Conservation (phyloP, 2,329 filamentous ascomycete species). For the Fusarium sp. region DNA sequence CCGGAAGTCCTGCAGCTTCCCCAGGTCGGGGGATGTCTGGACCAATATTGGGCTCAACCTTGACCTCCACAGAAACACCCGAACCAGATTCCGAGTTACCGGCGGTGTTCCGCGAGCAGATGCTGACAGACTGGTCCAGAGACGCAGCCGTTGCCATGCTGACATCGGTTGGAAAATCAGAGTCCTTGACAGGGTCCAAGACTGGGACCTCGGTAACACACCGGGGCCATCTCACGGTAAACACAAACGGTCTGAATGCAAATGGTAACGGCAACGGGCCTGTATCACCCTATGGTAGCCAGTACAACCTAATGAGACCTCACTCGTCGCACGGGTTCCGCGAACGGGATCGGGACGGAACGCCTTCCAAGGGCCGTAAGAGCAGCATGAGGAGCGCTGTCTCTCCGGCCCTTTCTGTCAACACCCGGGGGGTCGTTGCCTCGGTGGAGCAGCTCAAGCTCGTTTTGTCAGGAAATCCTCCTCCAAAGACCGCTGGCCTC, state of each 20-base stretch:
- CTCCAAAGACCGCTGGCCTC: constrained; percentile 57
- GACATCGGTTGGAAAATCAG: constrained; percentile 78
- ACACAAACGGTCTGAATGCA: constrained; percentile 59
- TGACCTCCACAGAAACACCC: constrained; percentile 57
- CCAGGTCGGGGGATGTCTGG: constrained; percentile 76
- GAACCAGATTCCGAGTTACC: constrained; percentile 73
- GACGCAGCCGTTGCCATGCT: constrained; percentile 80
- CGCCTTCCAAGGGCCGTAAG: constrained; percentile 64
- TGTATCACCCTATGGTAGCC: constrained; percentile 65
- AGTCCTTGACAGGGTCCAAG: constrained; percentile 83
- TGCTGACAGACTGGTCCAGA: constrained; percentile 85
- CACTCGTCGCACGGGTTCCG: constrained; percentile 61
- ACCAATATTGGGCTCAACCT: constrained; percentile 70
- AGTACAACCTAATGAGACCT: constrained; percentile 65
- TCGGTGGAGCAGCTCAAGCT: constrained; percentile 77
- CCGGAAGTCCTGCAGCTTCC: constrained; percentile 79
- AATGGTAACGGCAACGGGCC: constrained; percentile 56
- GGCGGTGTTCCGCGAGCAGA: constrained; percentile 77
- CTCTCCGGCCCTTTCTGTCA: constrained; percentile 62
- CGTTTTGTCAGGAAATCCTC: constrained; percentile 68
- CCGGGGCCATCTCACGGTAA: constrained; percentile 72
- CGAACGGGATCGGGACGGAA: constrained; percentile 51
- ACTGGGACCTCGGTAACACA: constrained; percentile 71
- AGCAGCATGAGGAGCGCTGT: constrained; percentile 67
- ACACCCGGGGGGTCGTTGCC: constrained; percentile 67